A percentile compares a stretch with the other conserved stretches of the same genome.
These are phyloP conservation scores for Lactarius indigo DNA, from an alignment of 768 basidiomycete species.

Conservation along the genomic window DNA sequence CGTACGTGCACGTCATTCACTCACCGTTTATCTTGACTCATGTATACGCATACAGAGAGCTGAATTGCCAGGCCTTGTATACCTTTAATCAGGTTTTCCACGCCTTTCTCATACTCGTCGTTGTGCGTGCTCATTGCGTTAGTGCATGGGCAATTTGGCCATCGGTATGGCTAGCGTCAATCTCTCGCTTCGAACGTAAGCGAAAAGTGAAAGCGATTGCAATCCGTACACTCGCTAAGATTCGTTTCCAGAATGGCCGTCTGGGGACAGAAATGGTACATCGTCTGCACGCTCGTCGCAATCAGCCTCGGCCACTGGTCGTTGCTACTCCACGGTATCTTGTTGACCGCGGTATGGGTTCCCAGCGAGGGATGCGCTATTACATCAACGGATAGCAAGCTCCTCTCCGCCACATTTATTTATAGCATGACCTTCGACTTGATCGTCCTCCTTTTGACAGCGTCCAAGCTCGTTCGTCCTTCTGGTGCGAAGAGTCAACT, in stretches of 20 bases:
- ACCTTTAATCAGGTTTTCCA: slow-evolving; percentile 43
- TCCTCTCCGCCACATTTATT: slow-evolving; percentile 68
- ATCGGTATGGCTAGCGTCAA: slow-evolving; percentile 47
- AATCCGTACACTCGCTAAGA: neutral
- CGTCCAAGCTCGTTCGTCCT: slow-evolving; percentile 49
- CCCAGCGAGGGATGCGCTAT: slow-evolving; percentile 52
- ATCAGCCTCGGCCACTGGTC: slow-evolving; percentile 70
- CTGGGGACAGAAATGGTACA: slow-evolving; percentile 55
- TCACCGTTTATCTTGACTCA: neutral
- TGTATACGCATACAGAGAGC: slow-evolving; percentile 29
- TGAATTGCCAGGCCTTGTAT: slow-evolving; percentile 47
- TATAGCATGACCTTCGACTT: slow-evolving; percentile 77
- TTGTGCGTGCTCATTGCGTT: slow-evolving; percentile 11
- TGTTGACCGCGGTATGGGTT: slow-evolving; percentile 57
- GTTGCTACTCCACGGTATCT: slow-evolving; percentile 62
- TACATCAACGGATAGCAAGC: slow-evolving; percentile 53
- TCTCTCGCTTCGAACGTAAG: slow-evolving; percentile 44
- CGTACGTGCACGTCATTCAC: slow-evolving; percentile 28
- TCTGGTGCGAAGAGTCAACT: slow-evolving; percentile 42
- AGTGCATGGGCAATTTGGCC: slow-evolving; percentile 43
- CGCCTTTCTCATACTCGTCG: neutral
- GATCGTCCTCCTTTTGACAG: slow-evolving; percentile 54
- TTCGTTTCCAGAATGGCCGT: slow-evolving; percentile 49
- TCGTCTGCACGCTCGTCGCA: slow-evolving; percentile 48
- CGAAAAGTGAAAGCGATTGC: slow-evolving; percentile 26